Percentiles rank a stretch among this genome's conserved stretches.
Evolutionary conservation across 805 yeast species (phyloP).

Genomic region (Cyberlindnera meyerae): DNA sequence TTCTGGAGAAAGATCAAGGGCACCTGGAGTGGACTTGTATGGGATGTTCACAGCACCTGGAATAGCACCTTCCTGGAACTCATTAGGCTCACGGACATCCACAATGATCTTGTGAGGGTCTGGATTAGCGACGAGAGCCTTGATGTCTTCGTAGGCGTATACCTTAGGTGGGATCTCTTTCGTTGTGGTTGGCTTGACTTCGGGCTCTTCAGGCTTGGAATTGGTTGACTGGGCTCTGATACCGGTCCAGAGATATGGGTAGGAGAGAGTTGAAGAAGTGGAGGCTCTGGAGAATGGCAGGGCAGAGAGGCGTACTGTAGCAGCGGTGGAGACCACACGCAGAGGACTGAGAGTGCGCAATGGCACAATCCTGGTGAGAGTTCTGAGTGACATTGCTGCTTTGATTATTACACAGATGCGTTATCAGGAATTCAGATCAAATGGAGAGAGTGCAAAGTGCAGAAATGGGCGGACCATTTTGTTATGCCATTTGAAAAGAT

Average conservation of each 20-base stretch:
- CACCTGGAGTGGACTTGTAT: slow-evolving; percentile 87
- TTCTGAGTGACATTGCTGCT: slow-evolving; percentile 4
- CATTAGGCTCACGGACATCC: slow-evolving; percentile 92
- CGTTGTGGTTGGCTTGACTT: background rate
- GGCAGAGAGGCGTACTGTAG: no score
- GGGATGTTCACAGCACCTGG: slow-evolving; percentile 88
- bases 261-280: no score
- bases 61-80: slow-evolving; percentile 62
- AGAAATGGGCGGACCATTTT: background rate
- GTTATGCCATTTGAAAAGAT: background rate
- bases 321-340: background rate
- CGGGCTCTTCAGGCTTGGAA: background rate
- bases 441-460: no score
- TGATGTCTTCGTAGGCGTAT: slow-evolving; percentile 50
- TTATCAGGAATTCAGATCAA: no score
- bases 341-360: background rate
- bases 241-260: background rate
- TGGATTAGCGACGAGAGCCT: slow-evolving; percentile 39
- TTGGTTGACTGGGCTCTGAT: slow-evolving; percentile 12
- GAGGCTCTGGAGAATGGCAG: no score
- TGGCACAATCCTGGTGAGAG: slow-evolving; percentile 6
- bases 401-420: no score
- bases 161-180: slow-evolving; percentile 25
- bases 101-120: slow-evolving; percentile 54
- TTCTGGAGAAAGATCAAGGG: slow-evolving; percentile 70